Evolutionary conservation across 2,329 filamentous ascomycete species (phyloP), one percentile per base, ranked within the genome.

Genomic region (Tricladium varicosporioides): DNA sequence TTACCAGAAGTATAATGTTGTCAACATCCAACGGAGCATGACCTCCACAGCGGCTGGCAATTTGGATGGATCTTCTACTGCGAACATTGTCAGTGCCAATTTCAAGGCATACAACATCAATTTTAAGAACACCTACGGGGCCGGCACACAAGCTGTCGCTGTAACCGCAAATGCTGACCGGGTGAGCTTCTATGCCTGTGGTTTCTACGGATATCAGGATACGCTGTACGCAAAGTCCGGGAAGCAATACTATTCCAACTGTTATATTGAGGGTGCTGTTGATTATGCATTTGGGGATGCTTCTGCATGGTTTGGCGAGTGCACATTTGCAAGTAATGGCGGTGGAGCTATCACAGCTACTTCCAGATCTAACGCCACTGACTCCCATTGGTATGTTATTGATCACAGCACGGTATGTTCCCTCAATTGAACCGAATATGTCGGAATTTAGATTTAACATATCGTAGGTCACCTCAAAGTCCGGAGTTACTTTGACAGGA

Each of bases 241-340:
- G 61, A 71, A 75, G 55, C 76, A 84, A 62, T 67, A 84, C 45
- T 85, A 82, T 63, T 78, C 78, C 33, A 78, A 78, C 58, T 76
- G 76, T 57, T 76, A 79, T 54, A 82, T 85, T 60, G 76, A 79
- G 46, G 81, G 81, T 40, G 76, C 78, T 1, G 79, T 79, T 42
- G 82, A 84, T 63, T 83, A 83, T 64, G 78, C 82, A 59, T 85
- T 84, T 66, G 76, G 82, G 56, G 73, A 80, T 66, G 74, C 78
- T 27, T 27, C 22, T 27, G 22, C 22, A 27, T 27, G 22, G 22
- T 27, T 27, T 27, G 22, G 22, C 22, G 22, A 27, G 22, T 27
- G 22, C 22, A 27, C 22, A 27, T 27, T 27, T 27, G 22, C 22
- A 27, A 27, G 22, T 27, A 27, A 27, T 7, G 22, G 22, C 7